These are phyloP conservation scores for Lignosus rhinocerotis DNA, from an alignment of 1,284 basidiomycete species.

Conservation along the genomic window DNA sequence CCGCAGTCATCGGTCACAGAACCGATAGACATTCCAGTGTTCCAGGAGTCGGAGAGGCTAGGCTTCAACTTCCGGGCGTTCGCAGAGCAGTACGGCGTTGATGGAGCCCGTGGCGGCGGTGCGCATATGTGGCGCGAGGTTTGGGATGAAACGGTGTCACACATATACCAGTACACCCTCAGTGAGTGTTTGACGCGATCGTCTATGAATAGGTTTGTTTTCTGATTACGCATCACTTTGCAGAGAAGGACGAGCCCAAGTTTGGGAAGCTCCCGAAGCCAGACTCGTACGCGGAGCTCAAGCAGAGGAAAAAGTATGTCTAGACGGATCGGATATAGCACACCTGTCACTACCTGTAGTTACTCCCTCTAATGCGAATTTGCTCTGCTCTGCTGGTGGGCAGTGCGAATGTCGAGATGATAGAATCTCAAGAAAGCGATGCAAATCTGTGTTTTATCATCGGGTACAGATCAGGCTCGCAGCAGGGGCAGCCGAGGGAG, in stretches of 20 bases:
- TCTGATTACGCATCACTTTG: constrained; percentile 8
- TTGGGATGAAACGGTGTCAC: constrained; percentile 70
- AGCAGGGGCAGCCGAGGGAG: background rate
- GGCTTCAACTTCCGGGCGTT: constrained; percentile 72
- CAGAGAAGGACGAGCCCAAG: constrained; percentile 64
- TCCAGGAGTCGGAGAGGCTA: constrained; percentile 43
- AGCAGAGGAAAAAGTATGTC: constrained; percentile 52
- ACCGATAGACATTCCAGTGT: constrained; percentile 40
- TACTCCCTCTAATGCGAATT: constrained; percentile 15
- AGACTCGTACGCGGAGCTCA: constrained; percentile 57
- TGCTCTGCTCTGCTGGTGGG: background rate
- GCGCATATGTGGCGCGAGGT: constrained; percentile 83
- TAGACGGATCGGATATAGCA: constrained; percentile 21
- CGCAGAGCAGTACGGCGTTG: constrained; percentile 53
- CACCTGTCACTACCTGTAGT: constrained; percentile 12
- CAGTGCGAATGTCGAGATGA: background rate
- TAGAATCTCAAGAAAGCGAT: background rate
- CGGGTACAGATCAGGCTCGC: too few species aligned
- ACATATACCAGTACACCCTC: constrained; percentile 67
- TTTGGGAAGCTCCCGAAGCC: constrained; percentile 57
- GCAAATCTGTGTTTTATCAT: background rate
- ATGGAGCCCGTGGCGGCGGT: constrained; percentile 60
- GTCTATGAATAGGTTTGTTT: background rate
- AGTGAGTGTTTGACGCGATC: constrained; percentile 48
- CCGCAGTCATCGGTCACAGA: constrained; percentile 54